These are phyloP conservation scores for Lasiosphaeria hispida DNA, from an alignment of 495 filamentous ascomycete genomes.

Conservation along the genomic window DNA sequence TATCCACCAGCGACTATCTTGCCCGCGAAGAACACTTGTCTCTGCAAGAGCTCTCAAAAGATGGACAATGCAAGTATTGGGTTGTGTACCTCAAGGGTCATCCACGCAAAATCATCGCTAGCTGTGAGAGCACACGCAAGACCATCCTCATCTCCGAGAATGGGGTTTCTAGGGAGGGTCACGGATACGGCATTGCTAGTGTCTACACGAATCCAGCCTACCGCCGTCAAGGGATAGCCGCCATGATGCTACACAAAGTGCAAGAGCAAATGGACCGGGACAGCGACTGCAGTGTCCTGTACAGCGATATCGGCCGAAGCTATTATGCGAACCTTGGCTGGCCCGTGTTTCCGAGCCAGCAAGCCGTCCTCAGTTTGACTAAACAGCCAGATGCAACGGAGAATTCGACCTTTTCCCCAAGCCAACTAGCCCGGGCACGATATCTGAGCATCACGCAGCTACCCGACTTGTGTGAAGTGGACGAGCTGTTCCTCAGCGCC, in stretches of 20 bases:
- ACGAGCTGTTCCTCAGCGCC: conserved; percentile 47
- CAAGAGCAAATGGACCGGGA: conserved; percentile 45
- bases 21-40: conserved; percentile 61
- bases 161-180: conserved; percentile 48
- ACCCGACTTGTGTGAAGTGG: conserved; percentile 50
- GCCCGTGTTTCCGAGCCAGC: conserved; percentile 65
- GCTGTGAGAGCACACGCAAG: conserved; percentile 80
- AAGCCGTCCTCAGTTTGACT: conserved; percentile 31
- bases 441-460: conserved; percentile 49
- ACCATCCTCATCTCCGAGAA: conserved; percentile 51
- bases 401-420: conserved; percentile 10
- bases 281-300: conserved; percentile 66
- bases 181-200: conserved; percentile 75
- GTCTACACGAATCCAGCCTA: conserved; percentile 73
- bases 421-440: conserved; percentile 12
- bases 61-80: conserved; percentile 66
- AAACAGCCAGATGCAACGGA: background rate
- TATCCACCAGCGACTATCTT: conserved; percentile 57
- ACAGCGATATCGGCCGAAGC: conserved; percentile 83
- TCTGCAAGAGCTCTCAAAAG: conserved; percentile 53
- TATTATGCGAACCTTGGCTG: conserved; percentile 83
- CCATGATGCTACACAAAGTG: conserved; percentile 48
- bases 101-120: conserved; percentile 58
- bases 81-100: conserved; percentile 56
- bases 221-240: conserved; percentile 74